Evolutionary conservation across 2,329 filamentous ascomycete species (phyloP), one percentile per base, ranked within the genome.

Genomic region (Exophiala xenobiotica): DNA sequence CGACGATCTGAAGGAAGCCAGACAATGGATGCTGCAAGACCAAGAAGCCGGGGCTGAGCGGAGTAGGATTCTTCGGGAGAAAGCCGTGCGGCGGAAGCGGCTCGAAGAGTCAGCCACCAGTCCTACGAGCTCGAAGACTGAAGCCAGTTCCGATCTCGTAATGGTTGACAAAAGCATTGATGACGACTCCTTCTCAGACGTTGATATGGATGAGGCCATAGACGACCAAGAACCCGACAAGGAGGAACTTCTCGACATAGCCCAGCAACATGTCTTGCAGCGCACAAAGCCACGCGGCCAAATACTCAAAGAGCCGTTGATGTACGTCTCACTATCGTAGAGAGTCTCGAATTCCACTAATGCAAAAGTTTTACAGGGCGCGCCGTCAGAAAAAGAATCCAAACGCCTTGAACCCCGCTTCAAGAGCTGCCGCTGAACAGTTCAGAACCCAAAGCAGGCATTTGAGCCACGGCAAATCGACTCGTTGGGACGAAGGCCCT

Each of bases 21-120:
- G 46, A 18, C 38, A 49, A 24, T 43, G 20, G 7, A 54, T 49
- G 47, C 20, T 51, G 8, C 29, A 23, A 24, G 49, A 55, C 5
- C 45, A 58, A 48, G 38, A 52, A 23, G 55, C 42, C 9, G 44
- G 49, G 3, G 46, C 39, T 5, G 44, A 50, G 16, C 35, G 49
- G n/a, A 58, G 51, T 22, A 42, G 42, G 40, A 26, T 41, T 18
- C 46, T 58, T 8, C 49, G 49, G 5, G 46, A 49, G 37, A 41
- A 33, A 14, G 24, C 23, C 14, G 7, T 40, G 6, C 38, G 19
- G 44, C 41, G 35, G 16, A 39, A 14, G 22, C 12, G 29, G 40
- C 8, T 16, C 6, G n/a, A 7, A 6, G 27, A 39, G 22, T 24
- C 39, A 9, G n/a, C 31, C 16, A 16, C 23, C n/a, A 40, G 20